phyloP scores from a whole-genome alignment of 2,329 filamentous ascomycete genomes.

The Hypoxylon sp. region DNA sequence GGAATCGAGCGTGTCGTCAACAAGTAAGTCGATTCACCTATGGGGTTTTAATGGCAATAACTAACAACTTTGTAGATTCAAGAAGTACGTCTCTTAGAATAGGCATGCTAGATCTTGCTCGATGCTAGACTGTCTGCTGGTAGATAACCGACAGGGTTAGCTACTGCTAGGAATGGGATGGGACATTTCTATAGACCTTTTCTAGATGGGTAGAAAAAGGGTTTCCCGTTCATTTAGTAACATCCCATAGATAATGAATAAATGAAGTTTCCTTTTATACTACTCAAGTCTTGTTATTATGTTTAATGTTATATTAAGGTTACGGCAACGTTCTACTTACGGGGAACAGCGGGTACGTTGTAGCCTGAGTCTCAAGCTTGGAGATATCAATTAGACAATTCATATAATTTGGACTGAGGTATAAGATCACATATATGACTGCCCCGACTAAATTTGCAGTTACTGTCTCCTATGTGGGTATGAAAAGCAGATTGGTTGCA shows the following conservation, averaged over 20 bases:
- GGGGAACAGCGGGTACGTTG: not conserved
- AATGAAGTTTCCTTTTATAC: slow-evolving; percentile 9
- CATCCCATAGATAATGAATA: slow-evolving; percentile 33
- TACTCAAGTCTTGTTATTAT: not conserved
- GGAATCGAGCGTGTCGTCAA: slow-evolving; percentile 86
- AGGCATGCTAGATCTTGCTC: slow-evolving; percentile 11
- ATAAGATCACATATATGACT: not conserved
- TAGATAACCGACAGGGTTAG: not conserved
- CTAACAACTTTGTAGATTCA: slow-evolving; percentile 46
- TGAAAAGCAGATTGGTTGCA: not conserved
- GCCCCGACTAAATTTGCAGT: not conserved
- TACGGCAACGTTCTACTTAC: not conserved
- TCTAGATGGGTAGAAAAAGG: slow-evolving; percentile 20
- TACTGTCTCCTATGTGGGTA: not conserved
- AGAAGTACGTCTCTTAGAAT: slow-evolving; percentile 45
- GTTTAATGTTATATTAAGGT: too few relatives aligned
- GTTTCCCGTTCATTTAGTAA: slow-evolving; percentile 6
- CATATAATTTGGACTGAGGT: not conserved
- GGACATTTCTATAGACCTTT: slow-evolving; percentile 17
- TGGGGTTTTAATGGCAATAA: not conserved
- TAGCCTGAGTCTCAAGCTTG: not conserved
- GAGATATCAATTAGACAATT: not conserved
- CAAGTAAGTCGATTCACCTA: slow-evolving; percentile 66
- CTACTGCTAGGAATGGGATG: slow-evolving; percentile 9
- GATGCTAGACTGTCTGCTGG: not conserved